phyloP scores from a whole-genome alignment of 2,329 filamentous ascomycete genomes.

The Nemania sp. region DNA sequence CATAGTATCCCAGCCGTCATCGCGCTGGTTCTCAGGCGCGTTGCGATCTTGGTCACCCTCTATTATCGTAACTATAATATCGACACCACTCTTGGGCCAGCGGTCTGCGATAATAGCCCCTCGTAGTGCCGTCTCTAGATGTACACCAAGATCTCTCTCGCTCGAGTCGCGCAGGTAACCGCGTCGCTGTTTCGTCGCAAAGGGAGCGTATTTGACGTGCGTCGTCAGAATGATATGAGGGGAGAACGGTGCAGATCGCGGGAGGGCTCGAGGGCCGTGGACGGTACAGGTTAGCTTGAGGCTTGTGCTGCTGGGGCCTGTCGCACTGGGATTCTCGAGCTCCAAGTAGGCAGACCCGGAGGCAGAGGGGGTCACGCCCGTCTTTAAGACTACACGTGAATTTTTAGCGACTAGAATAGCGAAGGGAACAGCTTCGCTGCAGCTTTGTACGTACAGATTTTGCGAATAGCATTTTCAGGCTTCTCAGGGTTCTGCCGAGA shows the following conservation, averaged over 20 bases:
- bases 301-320: slow-evolving; percentile 66
- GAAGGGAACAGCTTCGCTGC: slow-evolving; percentile 15
- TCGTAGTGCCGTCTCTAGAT: slow-evolving; percentile 89
- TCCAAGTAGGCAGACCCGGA: slow-evolving; percentile 92
- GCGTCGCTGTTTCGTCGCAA: slow-evolving; percentile 83
- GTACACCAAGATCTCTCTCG: slow-evolving; percentile 90
- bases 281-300: slow-evolving; percentile 94
- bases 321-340: slow-evolving; percentile 63
- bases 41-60: slow-evolving; percentile 88
- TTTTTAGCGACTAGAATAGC: slow-evolving; percentile 22
- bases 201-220: slow-evolving; percentile 96
- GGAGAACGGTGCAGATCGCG: slow-evolving; percentile 89
- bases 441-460: slow-evolving; percentile 77
- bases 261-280: slow-evolving; percentile 91
- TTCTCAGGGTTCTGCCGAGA: slow-evolving; percentile 56
- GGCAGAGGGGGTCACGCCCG: slow-evolving; percentile 90
- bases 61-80: slow-evolving; percentile 91
- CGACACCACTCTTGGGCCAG: slow-evolving; percentile 99
- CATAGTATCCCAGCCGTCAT: slow-evolving; percentile 87
- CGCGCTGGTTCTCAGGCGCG: slow-evolving; percentile 60
- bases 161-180: slow-evolving; percentile 87
- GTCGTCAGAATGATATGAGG: slow-evolving; percentile 92
- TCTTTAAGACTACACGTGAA: slow-evolving; percentile 75
- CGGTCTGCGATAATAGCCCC: slow-evolving; percentile 92
- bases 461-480: slow-evolving; percentile 78